A percentile compares a stretch with the other conserved stretches of the same genome.
Evolutionary conservation across 331 rosid genomes (phyloP).

Genomic region (Quercus lobata): DNA sequence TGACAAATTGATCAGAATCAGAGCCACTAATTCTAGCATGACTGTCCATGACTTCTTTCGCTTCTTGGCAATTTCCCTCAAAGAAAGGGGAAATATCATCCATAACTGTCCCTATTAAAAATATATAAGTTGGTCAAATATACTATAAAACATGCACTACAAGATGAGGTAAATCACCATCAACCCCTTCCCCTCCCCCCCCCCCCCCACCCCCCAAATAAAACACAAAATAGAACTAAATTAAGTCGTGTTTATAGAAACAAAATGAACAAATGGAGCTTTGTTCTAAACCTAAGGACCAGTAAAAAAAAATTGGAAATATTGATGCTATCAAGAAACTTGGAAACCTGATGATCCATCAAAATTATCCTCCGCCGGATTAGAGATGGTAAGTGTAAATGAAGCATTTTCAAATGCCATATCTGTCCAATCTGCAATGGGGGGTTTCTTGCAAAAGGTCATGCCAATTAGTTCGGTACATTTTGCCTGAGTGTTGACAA

Average conservation of each 20-base stretch:
- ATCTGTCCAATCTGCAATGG: slow-evolving; percentile 28
- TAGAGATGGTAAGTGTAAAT: slow-evolving; percentile 19
- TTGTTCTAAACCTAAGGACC: too few relatives aligned
- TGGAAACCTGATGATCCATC: slow-evolving; percentile 51
- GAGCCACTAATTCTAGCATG: too few relatives aligned
- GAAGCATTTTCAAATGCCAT: slow-evolving; percentile 24
- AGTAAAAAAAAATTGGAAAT: not conserved
- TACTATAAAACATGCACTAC: not conserved
- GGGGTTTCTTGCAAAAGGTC: slow-evolving; percentile 36
- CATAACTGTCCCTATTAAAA: slow-evolving; percentile 43
- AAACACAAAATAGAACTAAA: too few relatives aligned
- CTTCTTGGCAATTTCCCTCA: too few relatives aligned
- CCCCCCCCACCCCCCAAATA: not conserved
- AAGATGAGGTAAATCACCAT: too few relatives aligned
- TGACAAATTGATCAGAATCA: too few relatives aligned
- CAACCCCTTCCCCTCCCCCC: accelerated
- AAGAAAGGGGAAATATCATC: slow-evolving; percentile 31
- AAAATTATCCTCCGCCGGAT: slow-evolving; percentile 14
- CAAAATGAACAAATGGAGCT: too few relatives aligned
- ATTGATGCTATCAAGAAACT: not conserved
- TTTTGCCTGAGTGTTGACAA: slow-evolving; percentile 20
- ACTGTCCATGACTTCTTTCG: too few relatives aligned
- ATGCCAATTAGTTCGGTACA: slow-evolving; percentile 33
- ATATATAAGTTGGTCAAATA: slow-evolving; percentile 24
- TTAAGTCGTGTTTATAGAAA: too few relatives aligned